These are phyloP conservation scores for Urochloa ruziziensis DNA, from an alignment of 176 grass and related monocot species.

Conservation along the genomic window DNA sequence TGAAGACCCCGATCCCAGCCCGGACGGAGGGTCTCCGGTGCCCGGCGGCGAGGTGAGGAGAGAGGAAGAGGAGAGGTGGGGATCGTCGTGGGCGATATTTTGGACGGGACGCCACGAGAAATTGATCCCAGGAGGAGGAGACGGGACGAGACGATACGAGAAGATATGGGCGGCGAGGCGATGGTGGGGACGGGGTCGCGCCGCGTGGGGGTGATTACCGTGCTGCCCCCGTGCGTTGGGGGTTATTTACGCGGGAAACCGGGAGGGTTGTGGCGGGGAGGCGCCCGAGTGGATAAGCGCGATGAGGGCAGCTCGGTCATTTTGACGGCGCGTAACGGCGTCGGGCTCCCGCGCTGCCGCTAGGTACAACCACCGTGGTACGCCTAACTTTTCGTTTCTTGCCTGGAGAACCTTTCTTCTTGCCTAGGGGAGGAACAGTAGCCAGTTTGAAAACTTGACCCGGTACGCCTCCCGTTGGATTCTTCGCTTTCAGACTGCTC, in stretches of 20 bases:
- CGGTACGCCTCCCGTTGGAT: too few relatives aligned
- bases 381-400: neutral
- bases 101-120: conserved; percentile 26
- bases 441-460: conserved; percentile 25
- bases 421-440: neutral
- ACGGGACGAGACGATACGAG: neutral
- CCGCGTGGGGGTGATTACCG: neutral
- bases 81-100: conserved; percentile 34
- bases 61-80: neutral
- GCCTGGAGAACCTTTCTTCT: neutral
- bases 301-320: neutral
- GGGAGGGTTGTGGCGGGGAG: neutral
- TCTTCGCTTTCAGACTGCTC: neutral
- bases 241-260: neutral
- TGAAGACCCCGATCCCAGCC: neutral
- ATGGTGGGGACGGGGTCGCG: conserved; percentile 7
- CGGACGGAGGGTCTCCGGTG: neutral
- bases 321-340: conserved; percentile 12
- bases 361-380: conserved; percentile 48
- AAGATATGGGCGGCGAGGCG: conserved; percentile 34
- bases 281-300: conserved; percentile 32
- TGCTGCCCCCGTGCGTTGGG: fast-evolving
- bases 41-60: conserved; percentile 1
- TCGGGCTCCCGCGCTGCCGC: conserved; percentile 34
- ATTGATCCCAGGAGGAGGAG: neutral